phyloP scores from a whole-genome alignment of 768 basidiomycete genomes.

The Kwoniella bestiolae region DNA sequence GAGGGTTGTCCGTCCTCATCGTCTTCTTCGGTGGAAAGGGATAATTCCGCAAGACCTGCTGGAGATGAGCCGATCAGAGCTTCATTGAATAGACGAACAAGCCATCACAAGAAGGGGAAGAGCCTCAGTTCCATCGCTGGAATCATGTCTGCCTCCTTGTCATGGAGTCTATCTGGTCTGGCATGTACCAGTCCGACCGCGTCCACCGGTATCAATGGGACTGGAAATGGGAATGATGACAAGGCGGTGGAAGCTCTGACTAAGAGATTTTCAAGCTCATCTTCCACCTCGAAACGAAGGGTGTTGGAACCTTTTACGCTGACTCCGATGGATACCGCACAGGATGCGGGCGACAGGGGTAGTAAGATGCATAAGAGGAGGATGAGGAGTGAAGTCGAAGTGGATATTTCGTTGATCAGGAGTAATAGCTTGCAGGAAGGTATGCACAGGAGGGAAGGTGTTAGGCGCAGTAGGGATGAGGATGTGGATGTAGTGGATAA shows the following conservation, averaged over 20 bases:
- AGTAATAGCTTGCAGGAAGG: not conserved
- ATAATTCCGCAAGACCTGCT: not conserved
- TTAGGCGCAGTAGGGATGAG: not conserved
- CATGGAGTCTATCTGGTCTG: conserved; percentile 16
- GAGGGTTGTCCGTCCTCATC: conserved; percentile 2
- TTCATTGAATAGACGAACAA: too few species aligned
- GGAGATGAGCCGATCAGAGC: too few species aligned
- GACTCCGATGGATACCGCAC: not conserved
- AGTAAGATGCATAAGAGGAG: conserved; percentile 27
- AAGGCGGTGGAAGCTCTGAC: conserved; percentile 32
- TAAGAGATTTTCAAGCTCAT: conserved; percentile 15
- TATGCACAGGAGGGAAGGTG: not conserved
- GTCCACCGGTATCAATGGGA: not conserved
- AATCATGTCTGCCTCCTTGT: conserved; percentile 32
- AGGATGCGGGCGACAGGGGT: not conserved
- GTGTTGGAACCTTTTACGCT: conserved; percentile 39
- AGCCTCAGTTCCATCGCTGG: conserved; percentile 40
- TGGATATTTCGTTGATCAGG: conserved; percentile 26
- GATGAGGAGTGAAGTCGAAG: conserved; percentile 36
- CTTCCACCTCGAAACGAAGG: conserved; percentile 22
- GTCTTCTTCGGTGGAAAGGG: conserved; percentile 1
- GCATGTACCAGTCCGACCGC: not conserved
- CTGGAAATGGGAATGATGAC: conserved; percentile 9
- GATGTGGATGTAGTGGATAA: conserved; percentile 21
- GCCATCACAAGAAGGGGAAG: conserved; percentile 30